A percentile compares a stretch with the other conserved stretches of the same genome.
Evolutionary conservation across 352 stramenopile species (phyloP).

Genomic region (Phytophthora pistaciae): DNA sequence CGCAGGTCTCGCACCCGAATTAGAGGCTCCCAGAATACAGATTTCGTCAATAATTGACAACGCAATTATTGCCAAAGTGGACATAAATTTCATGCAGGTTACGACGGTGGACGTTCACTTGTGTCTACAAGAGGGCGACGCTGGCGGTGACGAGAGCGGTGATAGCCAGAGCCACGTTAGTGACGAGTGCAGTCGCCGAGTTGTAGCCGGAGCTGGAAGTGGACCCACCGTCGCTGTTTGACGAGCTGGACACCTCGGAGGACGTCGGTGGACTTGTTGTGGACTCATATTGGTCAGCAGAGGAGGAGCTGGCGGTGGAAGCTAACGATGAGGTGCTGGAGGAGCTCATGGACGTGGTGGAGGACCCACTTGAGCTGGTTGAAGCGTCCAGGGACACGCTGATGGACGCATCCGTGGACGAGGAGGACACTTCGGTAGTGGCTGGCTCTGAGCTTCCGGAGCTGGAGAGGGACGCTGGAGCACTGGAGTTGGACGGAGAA

Average conservation of each 20-base stretch:
- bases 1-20: conserved; percentile 40
- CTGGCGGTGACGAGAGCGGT: conserved; percentile 8
- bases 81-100: neutral
- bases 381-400: conserved; percentile 14
- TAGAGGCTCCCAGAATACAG: neutral
- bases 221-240: neutral
- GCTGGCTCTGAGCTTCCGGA: conserved; percentile 4
- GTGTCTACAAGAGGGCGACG: neutral
- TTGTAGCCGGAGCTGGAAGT: conserved; percentile 14
- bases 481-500: conserved; percentile 4
- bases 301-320: conserved; percentile 16
- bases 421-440: neutral
- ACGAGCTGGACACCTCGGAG: conserved; percentile 11
- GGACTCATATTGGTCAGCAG: conserved; percentile 1
- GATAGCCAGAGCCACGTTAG: neutral
- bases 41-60: neutral
- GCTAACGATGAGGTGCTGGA: neutral
- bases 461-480: conserved; percentile 11
- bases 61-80: too few species aligned
- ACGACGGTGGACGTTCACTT: neutral
- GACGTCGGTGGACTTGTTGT: neutral
- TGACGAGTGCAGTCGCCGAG: neutral
- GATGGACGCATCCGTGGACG: conserved; percentile 10
- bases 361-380: conserved; percentile 3
- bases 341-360: neutral